Conservation (phyloP, 2,329 filamentous ascomycete genomes). For the Penicillium brevicompactum region DNA sequence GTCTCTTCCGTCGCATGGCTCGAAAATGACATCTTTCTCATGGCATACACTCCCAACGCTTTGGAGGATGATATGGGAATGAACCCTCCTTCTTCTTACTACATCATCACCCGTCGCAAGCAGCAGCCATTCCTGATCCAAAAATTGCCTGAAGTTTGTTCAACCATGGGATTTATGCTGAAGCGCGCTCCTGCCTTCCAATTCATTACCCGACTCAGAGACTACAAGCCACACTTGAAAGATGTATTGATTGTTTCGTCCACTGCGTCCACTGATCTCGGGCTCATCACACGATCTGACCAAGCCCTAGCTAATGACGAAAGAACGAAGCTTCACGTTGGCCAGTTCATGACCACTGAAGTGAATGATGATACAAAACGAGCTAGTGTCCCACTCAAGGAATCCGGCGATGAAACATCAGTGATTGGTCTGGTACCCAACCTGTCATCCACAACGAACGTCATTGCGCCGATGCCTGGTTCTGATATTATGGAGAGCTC, state of each 20-base stretch:
- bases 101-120: slow-evolving; percentile 72
- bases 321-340: slow-evolving; percentile 60
- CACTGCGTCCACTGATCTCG: slow-evolving; percentile 77
- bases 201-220: slow-evolving; percentile 72
- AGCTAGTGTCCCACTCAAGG: slow-evolving; percentile 76
- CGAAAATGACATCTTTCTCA: slow-evolving; percentile 81
- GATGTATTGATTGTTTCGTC: slow-evolving; percentile 83
- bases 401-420: slow-evolving; percentile 67
- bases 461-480: slow-evolving; percentile 73
- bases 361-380: slow-evolving; percentile 70
- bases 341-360: slow-evolving; percentile 63
- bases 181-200: slow-evolving; percentile 72
- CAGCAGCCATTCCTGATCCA: slow-evolving; percentile 68
- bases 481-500: slow-evolving; percentile 79
- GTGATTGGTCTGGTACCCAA: slow-evolving; percentile 81
- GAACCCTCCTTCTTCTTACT: slow-evolving; percentile 69
- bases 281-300: slow-evolving; percentile 74
- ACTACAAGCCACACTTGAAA: slow-evolving; percentile 77
- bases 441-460: slow-evolving; percentile 77
- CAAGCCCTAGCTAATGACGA: slow-evolving; percentile 64
- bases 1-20: slow-evolving; percentile 86
- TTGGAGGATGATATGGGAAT: slow-evolving; percentile 56
- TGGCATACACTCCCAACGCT: slow-evolving; percentile 70
- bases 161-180: slow-evolving; percentile 63
- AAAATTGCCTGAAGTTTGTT: slow-evolving; percentile 73